Evolutionary conservation across 768 basidiomycete species (phyloP).

Genomic region (Dioszegia hungarica): DNA sequence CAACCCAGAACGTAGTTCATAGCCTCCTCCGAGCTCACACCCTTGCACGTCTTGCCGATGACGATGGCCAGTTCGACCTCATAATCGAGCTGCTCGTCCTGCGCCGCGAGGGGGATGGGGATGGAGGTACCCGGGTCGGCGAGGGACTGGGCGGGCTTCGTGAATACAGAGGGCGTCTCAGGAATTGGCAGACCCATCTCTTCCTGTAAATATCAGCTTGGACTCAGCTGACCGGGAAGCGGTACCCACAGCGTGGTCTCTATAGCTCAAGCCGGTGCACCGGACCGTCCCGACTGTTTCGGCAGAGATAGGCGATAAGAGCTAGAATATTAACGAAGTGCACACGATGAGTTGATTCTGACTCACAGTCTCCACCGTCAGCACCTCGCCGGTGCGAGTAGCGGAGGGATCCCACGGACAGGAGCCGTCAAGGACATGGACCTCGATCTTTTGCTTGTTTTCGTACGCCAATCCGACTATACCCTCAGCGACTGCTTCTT

Average conservation of each 20-base stretch:
- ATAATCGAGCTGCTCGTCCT: slow-evolving; percentile 30
- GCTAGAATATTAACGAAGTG: slow-evolving; percentile 4
- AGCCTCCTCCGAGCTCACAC: slow-evolving; percentile 71
- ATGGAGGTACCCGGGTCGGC: slow-evolving; percentile 6
- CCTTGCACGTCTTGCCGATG: slow-evolving; percentile 66
- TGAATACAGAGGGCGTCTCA: slow-evolving; percentile 29
- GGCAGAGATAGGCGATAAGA: slow-evolving; percentile 19
- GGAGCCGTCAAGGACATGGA: slow-evolving; percentile 1
- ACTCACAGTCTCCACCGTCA: not conserved
- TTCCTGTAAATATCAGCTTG: slow-evolving; percentile 1
- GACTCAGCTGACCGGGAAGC: not conserved
- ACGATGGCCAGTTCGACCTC: slow-evolving; percentile 54
- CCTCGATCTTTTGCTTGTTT: slow-evolving; percentile 4
- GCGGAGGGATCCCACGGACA: not conserved
- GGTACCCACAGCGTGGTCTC: slow-evolving; percentile 22
- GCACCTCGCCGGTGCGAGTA: not conserved
- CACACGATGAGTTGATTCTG: not conserved
- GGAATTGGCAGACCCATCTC: slow-evolving; percentile 23
- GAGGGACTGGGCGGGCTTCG: slow-evolving; percentile 36
- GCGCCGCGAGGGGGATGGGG: slow-evolving; percentile 13
- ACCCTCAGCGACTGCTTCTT: too few species aligned
- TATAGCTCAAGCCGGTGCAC: slow-evolving; percentile 31
- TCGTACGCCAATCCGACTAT: not conserved
- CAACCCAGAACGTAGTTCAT: slow-evolving; percentile 75
- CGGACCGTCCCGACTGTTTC: slow-evolving; percentile 25